Base-by-base conservation (phyloP, 1,284 basidiomycete species). In the Singerocomus rubriflavus region DNA sequence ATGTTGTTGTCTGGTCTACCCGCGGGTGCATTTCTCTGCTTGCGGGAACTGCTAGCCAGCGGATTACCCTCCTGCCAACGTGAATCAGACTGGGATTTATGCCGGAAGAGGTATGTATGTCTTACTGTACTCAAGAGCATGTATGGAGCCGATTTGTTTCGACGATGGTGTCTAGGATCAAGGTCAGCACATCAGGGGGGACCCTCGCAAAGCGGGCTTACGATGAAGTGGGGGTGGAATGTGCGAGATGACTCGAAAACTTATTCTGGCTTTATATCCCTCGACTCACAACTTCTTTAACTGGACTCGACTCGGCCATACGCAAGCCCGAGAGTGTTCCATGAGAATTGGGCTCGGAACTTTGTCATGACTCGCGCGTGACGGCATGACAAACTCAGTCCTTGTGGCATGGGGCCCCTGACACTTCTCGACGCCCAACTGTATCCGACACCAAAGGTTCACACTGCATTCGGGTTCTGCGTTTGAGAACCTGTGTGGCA, bases 1-100 rank as follows among this genome's bases (percentile, higher is more conserved):
- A 57, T 8, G 6, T n/a, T 40, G 11, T 31, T 16, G 1, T 42
- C 17, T n/a, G 59, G 57, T 29, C n/a, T 52, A 16, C 63, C 60
- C 6, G 46, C 34, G 6, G 43, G 53, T 11, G 26, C 32, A 11
- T 46, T 31, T 26, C 26, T 38, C 10, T 17, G 29, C 33, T 25
- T 17, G 13, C 5, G 5, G 31, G 7, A 25, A 36, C 17, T 5
- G 31, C 25, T 12, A 10, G 12, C 30, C 6, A 35, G 40, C 4
- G 8, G 12, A 11, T 6, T 3, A 0, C 16, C 14, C 16, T 32
- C 21, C 60, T 65, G 41, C 17, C 26, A 35, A 26, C 5, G 16
- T 43, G 13, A 1, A 12, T 63, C 17, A 64, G 17, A 40, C 11
- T 2, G 13, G 9, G n/a, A 11, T 14, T 13, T 12, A 6, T 14